Percentiles rank a stretch among this genome's conserved stretches.
These are phyloP conservation scores for Penicillium egyptiacum DNA, from an alignment of 495 filamentous ascomycete genomes.

Conservation along the genomic window DNA sequence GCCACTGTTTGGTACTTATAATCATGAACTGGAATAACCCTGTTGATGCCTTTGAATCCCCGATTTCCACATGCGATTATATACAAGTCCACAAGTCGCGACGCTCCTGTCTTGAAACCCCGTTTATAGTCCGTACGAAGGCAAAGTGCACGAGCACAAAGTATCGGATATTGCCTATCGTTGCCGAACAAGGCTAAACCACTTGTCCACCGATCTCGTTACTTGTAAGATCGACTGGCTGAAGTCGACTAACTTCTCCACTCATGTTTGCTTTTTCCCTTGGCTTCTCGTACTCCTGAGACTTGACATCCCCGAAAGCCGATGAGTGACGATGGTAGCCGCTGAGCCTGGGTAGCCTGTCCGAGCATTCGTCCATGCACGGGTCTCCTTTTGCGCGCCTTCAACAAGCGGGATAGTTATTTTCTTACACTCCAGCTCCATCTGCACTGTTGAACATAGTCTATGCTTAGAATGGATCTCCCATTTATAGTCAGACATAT, in stretches of 20 bases:
- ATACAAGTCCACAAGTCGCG: neutral
- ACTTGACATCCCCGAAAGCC: neutral
- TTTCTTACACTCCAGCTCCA: neutral
- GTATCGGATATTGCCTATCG: neutral
- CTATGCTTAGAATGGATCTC: neutral
- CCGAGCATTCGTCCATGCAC: neutral
- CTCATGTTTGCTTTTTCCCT: conserved; percentile 3
- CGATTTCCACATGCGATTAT: conserved; percentile 1
- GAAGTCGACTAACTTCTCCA: neutral
- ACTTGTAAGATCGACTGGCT: neutral
- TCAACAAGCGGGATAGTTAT: neutral
- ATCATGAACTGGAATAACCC: neutral
- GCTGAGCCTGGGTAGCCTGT: neutral
- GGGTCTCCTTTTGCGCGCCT: neutral
- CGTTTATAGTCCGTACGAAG: neutral
- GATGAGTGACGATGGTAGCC: conserved; percentile 7
- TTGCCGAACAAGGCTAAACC: no score
- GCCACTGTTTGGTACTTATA: neutral
- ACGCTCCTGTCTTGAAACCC: neutral
- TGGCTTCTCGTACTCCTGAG: conserved; percentile 1
- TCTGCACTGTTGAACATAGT: neutral
- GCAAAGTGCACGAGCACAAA: neutral
- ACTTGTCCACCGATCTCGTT: no score
- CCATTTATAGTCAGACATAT: neutral
- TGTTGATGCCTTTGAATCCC: neutral